phyloP scores from a whole-genome alignment of 2,329 filamentous ascomycete species.

The Capronia coronata region DNA sequence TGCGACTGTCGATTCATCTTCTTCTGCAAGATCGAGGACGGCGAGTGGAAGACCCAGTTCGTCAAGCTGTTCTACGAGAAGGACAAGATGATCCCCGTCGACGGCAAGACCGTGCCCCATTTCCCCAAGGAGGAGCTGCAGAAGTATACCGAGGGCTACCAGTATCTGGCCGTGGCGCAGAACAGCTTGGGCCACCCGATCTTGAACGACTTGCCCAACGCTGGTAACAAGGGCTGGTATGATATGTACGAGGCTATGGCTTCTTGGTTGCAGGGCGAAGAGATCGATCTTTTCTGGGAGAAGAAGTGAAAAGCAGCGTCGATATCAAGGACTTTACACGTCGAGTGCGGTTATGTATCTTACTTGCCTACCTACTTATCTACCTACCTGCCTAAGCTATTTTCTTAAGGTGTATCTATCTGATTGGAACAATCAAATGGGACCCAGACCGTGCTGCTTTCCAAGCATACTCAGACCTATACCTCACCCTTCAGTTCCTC shows the following conservation, averaged over 20 bases:
- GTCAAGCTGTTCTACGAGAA: slow-evolving; percentile 50
- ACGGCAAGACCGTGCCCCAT: slow-evolving; percentile 37
- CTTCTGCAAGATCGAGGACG: slow-evolving; percentile 37
- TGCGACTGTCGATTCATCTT: slow-evolving; percentile 48
- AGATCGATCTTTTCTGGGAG: slow-evolving; percentile 24
- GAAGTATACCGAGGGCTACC: slow-evolving; percentile 43
- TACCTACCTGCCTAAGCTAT: no score
- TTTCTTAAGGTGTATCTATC: no score
- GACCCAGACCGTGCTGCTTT: no score
- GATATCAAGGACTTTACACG: no score
- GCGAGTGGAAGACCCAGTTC: slow-evolving; percentile 41
- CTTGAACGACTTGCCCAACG: slow-evolving; percentile 39
- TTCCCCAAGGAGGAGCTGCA: slow-evolving; percentile 38
- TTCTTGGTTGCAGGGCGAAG: slow-evolving; percentile 36
- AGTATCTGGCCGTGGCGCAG: slow-evolving; percentile 45
- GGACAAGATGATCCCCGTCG: slow-evolving; percentile 45
- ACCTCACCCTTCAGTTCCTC: no score
- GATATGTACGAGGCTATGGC: slow-evolving; percentile 43
- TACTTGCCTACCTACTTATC: no score
- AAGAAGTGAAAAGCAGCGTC: slow-evolving; percentile 6
- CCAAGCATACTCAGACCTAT: no score
- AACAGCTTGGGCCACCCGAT: slow-evolving; percentile 40
- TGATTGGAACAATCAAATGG: no score
- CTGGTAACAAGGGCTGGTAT: slow-evolving; percentile 34
- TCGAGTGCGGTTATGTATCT: no score